phyloP scores from a whole-genome alignment of 2,329 filamentous ascomycete genomes.

The Monosporascus sp. region DNA sequence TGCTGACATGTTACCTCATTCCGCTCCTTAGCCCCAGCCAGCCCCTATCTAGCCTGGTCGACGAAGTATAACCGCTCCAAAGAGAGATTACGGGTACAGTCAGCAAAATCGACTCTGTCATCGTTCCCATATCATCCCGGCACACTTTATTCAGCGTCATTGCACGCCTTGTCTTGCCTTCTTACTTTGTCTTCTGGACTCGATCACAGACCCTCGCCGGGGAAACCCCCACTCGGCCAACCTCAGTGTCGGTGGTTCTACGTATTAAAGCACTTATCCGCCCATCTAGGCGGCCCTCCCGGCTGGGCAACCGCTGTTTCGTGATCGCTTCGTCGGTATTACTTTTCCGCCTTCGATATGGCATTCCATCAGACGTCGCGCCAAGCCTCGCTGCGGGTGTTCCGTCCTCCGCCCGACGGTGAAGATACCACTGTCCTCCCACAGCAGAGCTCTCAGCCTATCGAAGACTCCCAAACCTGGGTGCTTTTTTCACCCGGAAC shows the following conservation, averaged over 20 bases:
- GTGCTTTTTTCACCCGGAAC: slow-evolving; percentile 82
- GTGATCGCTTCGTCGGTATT: slow-evolving; percentile 17
- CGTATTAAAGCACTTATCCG: background rate
- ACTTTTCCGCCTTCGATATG: slow-evolving; percentile 31
- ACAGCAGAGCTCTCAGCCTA: slow-evolving; percentile 28
- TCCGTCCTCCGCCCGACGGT: slow-evolving; percentile 32
- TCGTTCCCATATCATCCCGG: background rate
- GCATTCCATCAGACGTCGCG: slow-evolving; percentile 57
- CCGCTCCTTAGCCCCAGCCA: background rate
- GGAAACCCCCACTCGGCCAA: background rate
- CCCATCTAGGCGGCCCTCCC: background rate
- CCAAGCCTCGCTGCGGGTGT: slow-evolving; percentile 44
- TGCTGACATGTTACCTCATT: background rate
- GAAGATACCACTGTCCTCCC: slow-evolving; percentile 33
- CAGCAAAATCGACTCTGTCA: background rate
- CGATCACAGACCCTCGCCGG: background rate
- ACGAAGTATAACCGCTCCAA: no score
- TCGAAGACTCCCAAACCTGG: slow-evolving; percentile 86
- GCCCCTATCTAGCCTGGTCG: background rate
- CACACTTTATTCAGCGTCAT: background rate
- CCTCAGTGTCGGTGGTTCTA: no score
- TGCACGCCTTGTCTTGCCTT: background rate
- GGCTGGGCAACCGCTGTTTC: slow-evolving; percentile 20
- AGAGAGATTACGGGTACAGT: background rate
- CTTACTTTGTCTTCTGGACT: background rate